A percentile compares a stretch with the other conserved stretches of the same genome.
phyloP scores from a whole-genome alignment of 75 land plant genomes.

The Larix kaempferi region DNA sequence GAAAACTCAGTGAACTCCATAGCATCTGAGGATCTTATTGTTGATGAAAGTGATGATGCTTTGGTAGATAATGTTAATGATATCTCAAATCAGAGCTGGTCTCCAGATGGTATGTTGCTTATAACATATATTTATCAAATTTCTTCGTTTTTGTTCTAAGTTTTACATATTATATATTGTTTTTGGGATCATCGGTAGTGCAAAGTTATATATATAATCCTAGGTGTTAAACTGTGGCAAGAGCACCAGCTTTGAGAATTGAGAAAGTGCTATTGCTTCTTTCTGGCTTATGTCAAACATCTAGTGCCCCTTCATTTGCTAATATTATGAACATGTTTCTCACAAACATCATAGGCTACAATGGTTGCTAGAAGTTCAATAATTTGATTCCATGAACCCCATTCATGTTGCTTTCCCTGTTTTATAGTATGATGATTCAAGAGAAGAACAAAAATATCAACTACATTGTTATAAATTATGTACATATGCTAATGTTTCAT shows the following conservation, averaged over 20 bases:
- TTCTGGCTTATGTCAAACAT: neutral
- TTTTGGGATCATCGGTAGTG: neutral
- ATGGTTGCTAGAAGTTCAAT: neutral
- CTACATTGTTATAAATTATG: neutral
- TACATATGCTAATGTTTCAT: neutral
- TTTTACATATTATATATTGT: no score
- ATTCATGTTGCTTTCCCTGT: neutral
- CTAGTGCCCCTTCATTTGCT: neutral
- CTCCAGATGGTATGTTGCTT: conserved; percentile 2
- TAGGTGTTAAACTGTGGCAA: neutral
- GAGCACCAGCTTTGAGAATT: neutral
- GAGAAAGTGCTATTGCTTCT: neutral
- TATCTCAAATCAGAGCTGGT: conserved; percentile 4
- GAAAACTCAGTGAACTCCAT: neutral
- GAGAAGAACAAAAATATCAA: neutral
- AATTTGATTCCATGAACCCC: neutral
- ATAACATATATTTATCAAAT: neutral
- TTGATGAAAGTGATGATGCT: neutral
- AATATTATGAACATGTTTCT: neutral
- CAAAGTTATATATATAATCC: neutral
- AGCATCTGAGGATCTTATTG: neutral
- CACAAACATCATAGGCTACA: neutral
- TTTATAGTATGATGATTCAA: neutral
- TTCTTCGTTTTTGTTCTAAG: neutral
- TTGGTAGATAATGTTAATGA: neutral